Evolutionary conservation across 2,329 filamentous ascomycete genomes (phyloP).

Genomic region (Aspergillus jensenii): DNA sequence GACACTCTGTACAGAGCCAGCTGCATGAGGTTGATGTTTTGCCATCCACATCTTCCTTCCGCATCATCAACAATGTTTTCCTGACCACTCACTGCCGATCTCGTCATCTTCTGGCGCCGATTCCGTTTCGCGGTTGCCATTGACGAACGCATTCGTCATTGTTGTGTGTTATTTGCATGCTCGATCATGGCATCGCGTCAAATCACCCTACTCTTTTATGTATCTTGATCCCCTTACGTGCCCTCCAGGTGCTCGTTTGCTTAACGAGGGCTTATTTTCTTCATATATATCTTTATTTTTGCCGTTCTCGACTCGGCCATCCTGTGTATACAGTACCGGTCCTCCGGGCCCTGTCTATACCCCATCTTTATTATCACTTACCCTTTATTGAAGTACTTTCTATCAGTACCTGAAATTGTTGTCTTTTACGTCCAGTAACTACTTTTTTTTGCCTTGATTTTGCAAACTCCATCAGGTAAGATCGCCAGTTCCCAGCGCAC

Average conservation of each 20-base stretch:
- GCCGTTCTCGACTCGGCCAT: background rate
- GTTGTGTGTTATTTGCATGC: slow-evolving; percentile 25
- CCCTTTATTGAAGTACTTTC: background rate
- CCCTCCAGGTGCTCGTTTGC: slow-evolving; percentile 9
- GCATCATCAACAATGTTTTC: slow-evolving; percentile 10
- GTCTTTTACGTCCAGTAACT: background rate
- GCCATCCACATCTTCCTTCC: slow-evolving; percentile 9
- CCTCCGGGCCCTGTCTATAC: slow-evolving; percentile 3
- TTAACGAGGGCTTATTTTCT: slow-evolving; percentile 1
- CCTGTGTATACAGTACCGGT: background rate
- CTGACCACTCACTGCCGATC: slow-evolving; percentile 16
- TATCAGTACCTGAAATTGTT: background rate
- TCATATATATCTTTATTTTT: slow-evolving; percentile 1
- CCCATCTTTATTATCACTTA: background rate
- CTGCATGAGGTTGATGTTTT: slow-evolving; percentile 4
- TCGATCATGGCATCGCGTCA: slow-evolving; percentile 15
- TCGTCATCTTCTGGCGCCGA: slow-evolving; percentile 7
- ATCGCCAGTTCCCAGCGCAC: background rate
- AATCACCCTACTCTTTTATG: slow-evolving; percentile 23
- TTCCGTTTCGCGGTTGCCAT: slow-evolving; percentile 14
- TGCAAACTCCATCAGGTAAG: slow-evolving; percentile 6
- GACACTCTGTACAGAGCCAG: slow-evolving; percentile 4
- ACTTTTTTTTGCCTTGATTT: background rate
- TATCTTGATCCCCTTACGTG: slow-evolving; percentile 23
- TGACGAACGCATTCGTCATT: slow-evolving; percentile 29